Evolutionary conservation across 345 rosid species (phyloP).

Genomic region (Crucihimalaya himalaica): DNA sequence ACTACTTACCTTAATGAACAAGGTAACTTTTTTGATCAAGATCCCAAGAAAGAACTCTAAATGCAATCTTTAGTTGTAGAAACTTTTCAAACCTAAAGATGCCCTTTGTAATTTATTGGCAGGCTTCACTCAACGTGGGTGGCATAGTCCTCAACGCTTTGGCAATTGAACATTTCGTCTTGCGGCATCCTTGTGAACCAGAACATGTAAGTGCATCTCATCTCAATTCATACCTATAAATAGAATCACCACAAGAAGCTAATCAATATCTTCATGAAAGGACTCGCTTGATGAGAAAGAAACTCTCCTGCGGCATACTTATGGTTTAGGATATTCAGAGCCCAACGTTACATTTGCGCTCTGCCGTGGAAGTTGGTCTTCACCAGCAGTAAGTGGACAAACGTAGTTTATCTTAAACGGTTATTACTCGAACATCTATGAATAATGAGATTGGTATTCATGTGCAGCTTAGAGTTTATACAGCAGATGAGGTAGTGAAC

Average conservation of each 20-base stretch:
- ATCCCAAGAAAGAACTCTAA: background rate
- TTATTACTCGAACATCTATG: background rate
- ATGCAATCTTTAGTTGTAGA: background rate
- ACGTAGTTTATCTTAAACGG: background rate
- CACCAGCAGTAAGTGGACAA: conserved; percentile 74
- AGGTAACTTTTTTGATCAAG: conserved; percentile 45
- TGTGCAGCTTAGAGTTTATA: conserved; percentile 77
- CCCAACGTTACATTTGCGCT: conserved; percentile 89
- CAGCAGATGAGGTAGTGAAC: conserved; percentile 66
- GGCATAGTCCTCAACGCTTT: conserved; percentile 87
- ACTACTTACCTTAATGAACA: conserved; percentile 77
- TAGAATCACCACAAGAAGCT: background rate
- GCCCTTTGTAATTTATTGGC: conserved; percentile 8
- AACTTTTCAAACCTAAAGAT: background rate
- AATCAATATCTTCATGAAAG: conserved; percentile 40
- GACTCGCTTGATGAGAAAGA: conserved; percentile 75
- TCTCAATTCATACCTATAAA: background rate
- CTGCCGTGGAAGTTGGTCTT: conserved; percentile 91
- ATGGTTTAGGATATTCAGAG: conserved; percentile 88
- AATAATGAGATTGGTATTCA: background rate
- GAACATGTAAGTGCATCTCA: conserved; percentile 52
- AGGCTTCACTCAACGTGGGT: conserved; percentile 85
- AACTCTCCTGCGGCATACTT: conserved; percentile 67
- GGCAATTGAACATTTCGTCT: conserved; percentile 91
- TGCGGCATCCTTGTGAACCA: conserved; percentile 73